These are phyloP conservation scores for Candolleomyces eurysporus DNA, from an alignment of 768 basidiomycete species.

Conservation along the genomic window DNA sequence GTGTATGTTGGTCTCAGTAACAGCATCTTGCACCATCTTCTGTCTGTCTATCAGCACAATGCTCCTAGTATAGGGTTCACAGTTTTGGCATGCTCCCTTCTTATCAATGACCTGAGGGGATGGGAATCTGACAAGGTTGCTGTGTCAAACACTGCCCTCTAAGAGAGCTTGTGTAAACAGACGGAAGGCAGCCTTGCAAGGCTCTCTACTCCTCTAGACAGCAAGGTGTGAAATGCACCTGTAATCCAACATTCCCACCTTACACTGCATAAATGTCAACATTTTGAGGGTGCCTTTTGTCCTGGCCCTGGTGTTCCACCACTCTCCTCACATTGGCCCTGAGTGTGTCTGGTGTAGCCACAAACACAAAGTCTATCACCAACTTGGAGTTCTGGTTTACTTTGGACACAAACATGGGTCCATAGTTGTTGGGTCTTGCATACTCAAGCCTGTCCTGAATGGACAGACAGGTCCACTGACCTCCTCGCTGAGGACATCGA, in stretches of 20 bases:
- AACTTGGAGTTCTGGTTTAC: no score
- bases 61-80: not conserved
- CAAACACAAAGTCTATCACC: no score
- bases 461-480: not conserved
- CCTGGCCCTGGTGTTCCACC: no score
- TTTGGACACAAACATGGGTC: not conserved
- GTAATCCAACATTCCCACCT: constrained; percentile 1
- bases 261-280: constrained; percentile 3
- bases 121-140: not conserved
- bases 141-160: not conserved
- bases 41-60: not conserved
- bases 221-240: no score
- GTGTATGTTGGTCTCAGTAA: not conserved
- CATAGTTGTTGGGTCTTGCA: not conserved
- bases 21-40: not conserved
- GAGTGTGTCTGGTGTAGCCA: no score
- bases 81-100: not conserved
- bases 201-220: not conserved
- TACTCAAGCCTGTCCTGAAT: not conserved
- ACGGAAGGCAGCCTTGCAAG: constrained; percentile 1
- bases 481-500: not conserved
- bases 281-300: not conserved
- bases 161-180: not conserved
- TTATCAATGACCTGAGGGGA: not conserved
- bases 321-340: no score